Base-by-base conservation (phyloP, 1,284 basidiomycete genomes). In the Rhodotorula mucilaginosa region DNA sequence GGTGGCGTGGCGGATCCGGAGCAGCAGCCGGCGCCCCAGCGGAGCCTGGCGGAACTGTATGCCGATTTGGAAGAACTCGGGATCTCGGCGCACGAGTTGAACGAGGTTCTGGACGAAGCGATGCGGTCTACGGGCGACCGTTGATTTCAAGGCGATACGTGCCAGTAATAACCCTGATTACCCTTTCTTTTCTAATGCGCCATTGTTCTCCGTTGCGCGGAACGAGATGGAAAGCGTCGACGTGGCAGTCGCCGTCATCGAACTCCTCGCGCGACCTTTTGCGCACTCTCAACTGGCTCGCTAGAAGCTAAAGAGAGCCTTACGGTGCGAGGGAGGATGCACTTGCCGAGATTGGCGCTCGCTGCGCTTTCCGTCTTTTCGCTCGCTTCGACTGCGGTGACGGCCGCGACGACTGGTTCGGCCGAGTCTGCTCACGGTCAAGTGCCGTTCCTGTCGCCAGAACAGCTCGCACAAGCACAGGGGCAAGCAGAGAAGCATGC, bases 21-120 rank as follows among this genome's bases (percentile, higher is more conserved):
- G 8, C 58, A 49, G 18, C 23, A 46, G 47, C 10, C 29, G 19
- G 18, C 7, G 56, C 18, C 26, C 58, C 56, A 59, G 60, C 49
- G 71, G 12, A 66, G 61, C 19, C 64, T 72, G 16, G 49, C 64
- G n/a, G 72, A 73, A 58, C 47, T 73, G 49, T 73, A 73, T 26
- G 65, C 66, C 5, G 72, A 73, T 4, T 29, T 73, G n/a, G 72
- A 73, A 23, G 65, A 62, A 31, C n/a, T 73, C 31, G 72, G 72
- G 1, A 65, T 73, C 8, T 60, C 56, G n/a, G 56, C 66, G 18
- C 65, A 70, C 47, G 72, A 73, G 56, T 31, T 73, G 63, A 54
- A 44, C 18, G 63, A 70, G 57, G 69, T 51, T 61, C n/a, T 70
- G 6, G 56, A 70, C 52, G 60, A 65, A 29, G 68, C 64, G 15